Evolutionary conservation across 306 rosid genomes (phyloP), one percentile per base, ranked within the genome.

Genomic region (Albizia julibrissin): DNA sequence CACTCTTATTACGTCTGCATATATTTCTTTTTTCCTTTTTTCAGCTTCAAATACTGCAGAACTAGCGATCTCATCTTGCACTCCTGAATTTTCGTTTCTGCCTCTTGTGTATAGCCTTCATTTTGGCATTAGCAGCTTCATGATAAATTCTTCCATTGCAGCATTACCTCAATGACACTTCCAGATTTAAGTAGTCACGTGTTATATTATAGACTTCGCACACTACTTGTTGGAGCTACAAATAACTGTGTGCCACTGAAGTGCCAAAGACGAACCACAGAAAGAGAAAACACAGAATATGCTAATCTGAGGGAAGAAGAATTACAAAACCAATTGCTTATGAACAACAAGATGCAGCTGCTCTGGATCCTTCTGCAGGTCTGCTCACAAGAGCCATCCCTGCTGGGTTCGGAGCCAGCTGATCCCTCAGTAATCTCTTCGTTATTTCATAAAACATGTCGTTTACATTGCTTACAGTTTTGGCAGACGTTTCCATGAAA

Each of bases 331-430:
- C 75, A 78, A 52, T 33, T 43, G 77, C 82, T 81, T 83, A 89
- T 81, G 92, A 85, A 87, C 92, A 89, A 74, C 92, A 89, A 8
- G 92, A 87, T 43, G 92, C 76, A 52, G 90, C 76, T 39, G 89
- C 80, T 77, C 86, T 82, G 22, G 90, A 62, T 85, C 88, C 92
- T 79, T 89, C 92, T 2, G 90, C 76, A 0, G 90, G 92, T 85
- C 92, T 89, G 62, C 87, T 90, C 50, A 89, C 90, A 84, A 89
- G 92, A 81, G 87, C 90, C 90, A 89, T 89, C 72, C 92, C 92
- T 31, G 90, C 68, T 6, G 90, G 92, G 59, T 85, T 89, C 77
- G 87, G 90, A 79, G 90, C 74, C 79, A 90, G 90, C 84, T 87
- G 90, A 52, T 88, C 86, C 76, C 90, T 85, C 34, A 90, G 90